Percentiles rank a stretch among this genome's conserved stretches.
These are phyloP conservation scores for Phlebiopsis gigantea DNA, from an alignment of 768 basidiomycete genomes.

Conservation along the genomic window DNA sequence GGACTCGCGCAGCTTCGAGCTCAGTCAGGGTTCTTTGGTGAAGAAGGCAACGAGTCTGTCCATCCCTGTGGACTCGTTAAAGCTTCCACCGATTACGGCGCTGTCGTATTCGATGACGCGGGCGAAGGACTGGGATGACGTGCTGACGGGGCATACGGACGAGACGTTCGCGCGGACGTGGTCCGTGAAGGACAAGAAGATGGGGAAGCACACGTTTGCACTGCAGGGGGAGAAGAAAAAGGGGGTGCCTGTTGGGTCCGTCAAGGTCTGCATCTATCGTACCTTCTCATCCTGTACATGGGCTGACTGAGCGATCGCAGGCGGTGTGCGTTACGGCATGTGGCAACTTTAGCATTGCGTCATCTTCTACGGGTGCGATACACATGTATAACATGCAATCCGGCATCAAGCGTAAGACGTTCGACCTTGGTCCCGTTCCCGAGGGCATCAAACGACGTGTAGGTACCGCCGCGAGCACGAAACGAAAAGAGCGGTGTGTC, in stretches of 20 bases:
- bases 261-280: conserved; percentile 48
- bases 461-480: conserved; percentile 31
- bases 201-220: conserved; percentile 71
- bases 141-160: conserved; percentile 84
- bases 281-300: not conserved
- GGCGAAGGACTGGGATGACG: conserved; percentile 96
- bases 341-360: conserved; percentile 90
- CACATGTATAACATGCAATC: conserved; percentile 98
- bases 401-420: conserved; percentile 77
- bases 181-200: conserved; percentile 75
- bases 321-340: conserved; percentile 89
- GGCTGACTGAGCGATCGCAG: conserved; percentile 29
- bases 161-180: conserved; percentile 83
- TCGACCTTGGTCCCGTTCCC: conserved; percentile 61
- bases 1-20: conserved; percentile 90
- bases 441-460: conserved; percentile 38
- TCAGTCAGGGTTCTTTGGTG: conserved; percentile 87
- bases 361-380: conserved; percentile 76
- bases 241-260: conserved; percentile 48
- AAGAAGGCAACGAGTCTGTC: conserved; percentile 78
- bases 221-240: conserved; percentile 47
- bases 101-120: conserved; percentile 76
- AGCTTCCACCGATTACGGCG: conserved; percentile 75
- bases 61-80: conserved; percentile 75
- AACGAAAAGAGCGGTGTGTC: conserved; percentile 48